Base-by-base conservation (phyloP, 2,329 filamentous ascomycete species). In the Claviceps sp. region DNA sequence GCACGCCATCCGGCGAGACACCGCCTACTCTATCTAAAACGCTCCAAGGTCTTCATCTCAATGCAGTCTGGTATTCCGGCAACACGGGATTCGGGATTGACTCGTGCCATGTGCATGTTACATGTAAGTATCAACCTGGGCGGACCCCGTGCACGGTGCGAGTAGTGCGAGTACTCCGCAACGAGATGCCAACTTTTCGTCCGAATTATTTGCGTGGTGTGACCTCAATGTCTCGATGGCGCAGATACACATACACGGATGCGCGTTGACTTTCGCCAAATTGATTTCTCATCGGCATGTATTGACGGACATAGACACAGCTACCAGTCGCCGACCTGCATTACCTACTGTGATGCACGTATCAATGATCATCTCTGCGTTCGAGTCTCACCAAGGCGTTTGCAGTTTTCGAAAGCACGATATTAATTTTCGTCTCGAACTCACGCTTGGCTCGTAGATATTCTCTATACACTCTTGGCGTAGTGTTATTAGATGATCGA, bases 341-440 rank as follows among this genome's bases (percentile, higher is more conserved):
- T 22, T 26, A 26, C n/a, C n/a, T n/a, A n/a, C 5, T 16, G 38
- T 38, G 9, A 23, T 22, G 4, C 17, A 17, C 45, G 37, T 16
- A 14, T 22, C n/a, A n/a, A n/a, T n/a, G n/a, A n/a, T n/a, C n/a
- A 14, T 2, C 20, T 48, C 11, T 43, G 50, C n/a, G 52, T 47
- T 17, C 49, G 46, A 22, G 45, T 47, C 40, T 47, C 47, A 16
- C 53, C 43, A 46, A 55, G 54, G 45, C 45, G 50, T 51, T 57
- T 56, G 50, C 44, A 39, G 23, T 37, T 42, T 17, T 9, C 45
- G 42, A 16, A 5, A 29, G 16, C 20, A 22, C 20, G 26, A 36
- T 6, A 9, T 5, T 14, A 17, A 6, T n/a, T 22, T 26, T 13
- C 11, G 7, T 22, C 22, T 8, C 20, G 22, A 26, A 13, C 0